Conservation (phyloP, 805 yeast genomes). For the Metschnikowia vanudenii region DNA sequence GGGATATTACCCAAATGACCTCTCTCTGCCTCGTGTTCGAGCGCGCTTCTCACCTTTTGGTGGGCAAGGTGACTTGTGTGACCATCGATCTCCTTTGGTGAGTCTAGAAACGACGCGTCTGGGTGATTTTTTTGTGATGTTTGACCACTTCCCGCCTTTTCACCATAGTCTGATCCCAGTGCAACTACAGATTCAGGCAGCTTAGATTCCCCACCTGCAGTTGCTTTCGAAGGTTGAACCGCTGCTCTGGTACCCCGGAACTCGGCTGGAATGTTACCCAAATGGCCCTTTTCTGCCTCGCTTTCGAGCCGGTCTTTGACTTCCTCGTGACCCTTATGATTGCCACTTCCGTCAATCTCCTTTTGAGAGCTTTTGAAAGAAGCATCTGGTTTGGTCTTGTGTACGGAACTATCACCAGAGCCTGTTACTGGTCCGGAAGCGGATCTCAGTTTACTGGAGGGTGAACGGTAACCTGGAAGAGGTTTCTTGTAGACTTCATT, state of each 20-base stretch:
- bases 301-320: conserved; percentile 10
- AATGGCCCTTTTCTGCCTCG: conserved; percentile 11
- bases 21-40: conserved; percentile 10
- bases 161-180: neutral
- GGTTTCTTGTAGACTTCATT: conserved; percentile 29
- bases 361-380: conserved; percentile 8
- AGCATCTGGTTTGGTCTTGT: conserved; percentile 10
- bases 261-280: conserved; percentile 11
- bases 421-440: neutral
- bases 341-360: conserved; percentile 12
- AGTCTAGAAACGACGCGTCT: conserved; percentile 11
- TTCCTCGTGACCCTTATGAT: conserved; percentile 11
- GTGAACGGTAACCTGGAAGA: neutral
- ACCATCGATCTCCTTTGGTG: conserved; percentile 11
- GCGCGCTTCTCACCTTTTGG: conserved; percentile 6
- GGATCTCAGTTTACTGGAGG: neutral
- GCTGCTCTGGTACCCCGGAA: neutral
- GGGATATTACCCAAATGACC: conserved; percentile 13
- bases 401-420: neutral
- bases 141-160: neutral
- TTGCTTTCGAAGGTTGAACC: neutral
- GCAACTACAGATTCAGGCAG: neutral
- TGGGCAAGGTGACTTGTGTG: conserved; percentile 7
- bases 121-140: neutral
- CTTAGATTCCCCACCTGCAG: neutral